Conservation (phyloP, 1,284 basidiomycete species). For the Schizophyllum amplum region DNA sequence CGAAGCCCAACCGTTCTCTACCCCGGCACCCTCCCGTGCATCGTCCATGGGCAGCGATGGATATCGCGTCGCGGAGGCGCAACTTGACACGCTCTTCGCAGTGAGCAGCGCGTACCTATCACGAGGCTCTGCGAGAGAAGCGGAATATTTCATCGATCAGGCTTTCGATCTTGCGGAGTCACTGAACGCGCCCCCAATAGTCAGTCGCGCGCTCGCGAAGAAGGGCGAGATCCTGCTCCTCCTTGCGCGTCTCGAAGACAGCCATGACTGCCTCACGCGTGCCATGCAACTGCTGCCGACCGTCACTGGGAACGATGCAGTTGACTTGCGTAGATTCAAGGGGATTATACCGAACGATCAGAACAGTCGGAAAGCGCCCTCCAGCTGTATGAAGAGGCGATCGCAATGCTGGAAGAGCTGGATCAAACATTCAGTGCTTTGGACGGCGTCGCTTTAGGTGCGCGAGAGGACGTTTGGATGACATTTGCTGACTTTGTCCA, state of each 20-base stretch:
- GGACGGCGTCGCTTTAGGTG: constrained; percentile 28
- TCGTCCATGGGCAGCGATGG: constrained; percentile 50
- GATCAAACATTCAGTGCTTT: constrained; percentile 45
- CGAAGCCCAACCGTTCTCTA: constrained; percentile 7
- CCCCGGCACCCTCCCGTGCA: constrained; percentile 18
- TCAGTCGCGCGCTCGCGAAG: constrained; percentile 54
- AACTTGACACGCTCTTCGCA: constrained; percentile 57
- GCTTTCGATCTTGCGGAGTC: constrained; percentile 61
- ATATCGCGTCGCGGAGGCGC: constrained; percentile 67
- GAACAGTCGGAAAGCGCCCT: constrained; percentile 39
- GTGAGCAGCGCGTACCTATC: constrained; percentile 54
- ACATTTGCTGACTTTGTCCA: constrained; percentile 14
- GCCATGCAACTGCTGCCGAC: constrained; percentile 42
- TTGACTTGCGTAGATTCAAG: constrained; percentile 57
- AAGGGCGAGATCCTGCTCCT: constrained; percentile 64
- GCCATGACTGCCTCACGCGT: constrained; percentile 40
- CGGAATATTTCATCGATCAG: constrained; percentile 75
- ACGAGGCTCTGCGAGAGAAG: constrained; percentile 75
- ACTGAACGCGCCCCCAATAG: constrained; percentile 56
- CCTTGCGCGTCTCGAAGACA: constrained; percentile 49
- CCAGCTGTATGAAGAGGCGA: constrained; percentile 44
- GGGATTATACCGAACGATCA: constrained; percentile 47
- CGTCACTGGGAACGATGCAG: constrained; percentile 45
- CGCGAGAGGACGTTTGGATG: neutral
- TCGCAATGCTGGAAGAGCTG: constrained; percentile 48